These are phyloP conservation scores for Colletotrichum cereale DNA, from an alignment of 2,329 filamentous ascomycete genomes.

Conservation along the genomic window DNA sequence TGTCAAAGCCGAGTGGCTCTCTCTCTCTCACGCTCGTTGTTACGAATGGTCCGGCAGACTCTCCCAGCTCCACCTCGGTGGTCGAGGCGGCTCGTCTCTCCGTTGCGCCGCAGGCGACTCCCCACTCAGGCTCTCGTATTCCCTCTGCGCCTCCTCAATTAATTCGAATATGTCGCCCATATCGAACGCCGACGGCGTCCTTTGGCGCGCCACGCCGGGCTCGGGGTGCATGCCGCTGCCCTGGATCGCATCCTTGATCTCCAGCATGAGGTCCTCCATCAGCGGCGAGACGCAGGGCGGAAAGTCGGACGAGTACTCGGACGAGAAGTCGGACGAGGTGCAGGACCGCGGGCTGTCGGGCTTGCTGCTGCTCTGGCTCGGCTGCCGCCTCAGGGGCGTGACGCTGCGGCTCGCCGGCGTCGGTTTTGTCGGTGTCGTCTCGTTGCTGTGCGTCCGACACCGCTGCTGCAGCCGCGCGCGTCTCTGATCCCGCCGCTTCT, in stretches of 20 bases:
- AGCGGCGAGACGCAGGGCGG: conserved; percentile 34
- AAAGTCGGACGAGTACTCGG: conserved; percentile 29
- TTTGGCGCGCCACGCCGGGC: neutral
- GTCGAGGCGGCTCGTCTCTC: neutral
- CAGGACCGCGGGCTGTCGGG: conserved; percentile 29
- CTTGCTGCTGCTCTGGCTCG: conserved; percentile 33
- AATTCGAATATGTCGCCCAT: conserved; percentile 32
- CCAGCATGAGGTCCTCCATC: conserved; percentile 37
- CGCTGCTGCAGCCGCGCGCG: conserved; percentile 33
- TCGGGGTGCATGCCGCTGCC: conserved; percentile 19
- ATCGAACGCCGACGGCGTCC: conserved; percentile 16
- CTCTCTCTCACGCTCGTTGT: neutral
- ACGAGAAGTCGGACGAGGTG: conserved; percentile 24
- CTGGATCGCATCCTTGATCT: conserved; percentile 36
- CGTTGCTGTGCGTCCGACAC: conserved; percentile 27
- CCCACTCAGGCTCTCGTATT: conserved; percentile 27
- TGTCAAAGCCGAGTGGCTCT: conserved; percentile 12
- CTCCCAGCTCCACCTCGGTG: conserved; percentile 31
- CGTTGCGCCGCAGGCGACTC: neutral
- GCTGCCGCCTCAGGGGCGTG: conserved; percentile 32
- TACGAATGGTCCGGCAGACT: conserved; percentile 12
- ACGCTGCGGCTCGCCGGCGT: conserved; percentile 22
- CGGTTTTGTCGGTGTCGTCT: conserved; percentile 6
- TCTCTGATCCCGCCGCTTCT: conserved; percentile 28
- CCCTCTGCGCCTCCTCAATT: conserved; percentile 37